Base-by-base conservation (phyloP, 1,284 basidiomycete genomes). In the Ceratobasidium sp. region DNA sequence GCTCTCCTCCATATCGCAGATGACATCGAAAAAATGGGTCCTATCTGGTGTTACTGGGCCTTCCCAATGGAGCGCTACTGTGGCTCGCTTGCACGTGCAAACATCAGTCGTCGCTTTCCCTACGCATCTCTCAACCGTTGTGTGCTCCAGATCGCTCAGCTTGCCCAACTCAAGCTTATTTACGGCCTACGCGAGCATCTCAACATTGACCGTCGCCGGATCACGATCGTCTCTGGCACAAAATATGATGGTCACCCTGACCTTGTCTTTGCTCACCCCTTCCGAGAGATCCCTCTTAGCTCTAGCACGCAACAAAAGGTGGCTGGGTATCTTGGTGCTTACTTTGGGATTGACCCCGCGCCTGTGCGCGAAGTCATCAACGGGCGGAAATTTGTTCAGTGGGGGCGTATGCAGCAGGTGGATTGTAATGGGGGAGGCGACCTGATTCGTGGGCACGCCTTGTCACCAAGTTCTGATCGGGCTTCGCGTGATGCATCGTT, bases 1-100 rank as follows among this genome's bases (percentile, higher is more conserved):
- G 79, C 82, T 0, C 82, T 86, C 0, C 80, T 86, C 8, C 85
- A 87, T 74, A 81, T 86, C 42, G 82, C 83, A 0, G 80, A 81
- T 35, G 79, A 80, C 60, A 86, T 86, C 37, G 69, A 80, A 51
- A 71, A 60, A 1, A 80, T 74, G 5, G 85, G 86, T 0, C 85
- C 85, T 1, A 84, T 86, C 0, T 87, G 86, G 86, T 80, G 80
- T 10, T 85, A 85, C 67, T 87, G 86, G 86, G 84, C 85, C 0
- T 87, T 85, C 74, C 82, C 83, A 0, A 86, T 82, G 80, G 82
- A 83, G 67, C 79, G 80, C 1, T 80, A 77, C 60, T 83, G 82
- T 74, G 81, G 82, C 15, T 37, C 28, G 5, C 77, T 83, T 15
- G 74, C 79, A 15, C 80, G 79, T 7, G 79, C 79, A 1, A 80